Evolutionary conservation across 2,329 filamentous ascomycete genomes (phyloP), one percentile per base, ranked within the genome.

Genomic region (Fusarium sp.): DNA sequence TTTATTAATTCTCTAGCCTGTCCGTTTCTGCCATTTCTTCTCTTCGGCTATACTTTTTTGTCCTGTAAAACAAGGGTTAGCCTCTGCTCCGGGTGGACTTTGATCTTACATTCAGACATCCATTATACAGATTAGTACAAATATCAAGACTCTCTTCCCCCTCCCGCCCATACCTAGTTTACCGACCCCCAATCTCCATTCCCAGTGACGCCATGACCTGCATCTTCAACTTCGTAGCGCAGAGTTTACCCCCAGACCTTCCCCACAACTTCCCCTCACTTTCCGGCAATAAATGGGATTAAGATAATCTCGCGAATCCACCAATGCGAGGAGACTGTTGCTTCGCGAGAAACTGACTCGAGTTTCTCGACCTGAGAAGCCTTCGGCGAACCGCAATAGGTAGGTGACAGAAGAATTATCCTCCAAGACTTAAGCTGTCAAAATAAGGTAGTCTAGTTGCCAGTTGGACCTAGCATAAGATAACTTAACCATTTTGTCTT

Each of bases 211-310:
- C 45, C n/a, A 42, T 39, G 14, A 31, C 41, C 16, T n/a, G 11
- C 44, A 39, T 31, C 43, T 23, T 49, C 11, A 21, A 25, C 23
- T 46, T 51, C 45, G 34, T 65, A 45, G 43, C 26, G 28, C 21
- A 21, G 31, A 59, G 30, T 23, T 53, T 65, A 65, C 62, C 53
- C 62, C 62, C 31, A 39, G 42, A 23, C 21, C 34, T 34, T 65
- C 62, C 26, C 62, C 61, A 65, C 61, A 65, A 26, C 50, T 34
- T 65, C 62, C 51, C 53, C 61, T 53, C 62, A 65, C 28, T 28
- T 30, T 23, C 14, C 39, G 31, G 28, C 25, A 50, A 48, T 23
- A 51, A 34, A 41, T 51, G 48, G 48, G 18, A 51, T 51, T 51
- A 26, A 51, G 11, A 34, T 6, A 11, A 18, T 7, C 16, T 21